A percentile compares a stretch with the other conserved stretches of the same genome.
Evolutionary conservation across 2,329 filamentous ascomycete species (phyloP).

Genomic region (Pochonia chlamydosporia): DNA sequence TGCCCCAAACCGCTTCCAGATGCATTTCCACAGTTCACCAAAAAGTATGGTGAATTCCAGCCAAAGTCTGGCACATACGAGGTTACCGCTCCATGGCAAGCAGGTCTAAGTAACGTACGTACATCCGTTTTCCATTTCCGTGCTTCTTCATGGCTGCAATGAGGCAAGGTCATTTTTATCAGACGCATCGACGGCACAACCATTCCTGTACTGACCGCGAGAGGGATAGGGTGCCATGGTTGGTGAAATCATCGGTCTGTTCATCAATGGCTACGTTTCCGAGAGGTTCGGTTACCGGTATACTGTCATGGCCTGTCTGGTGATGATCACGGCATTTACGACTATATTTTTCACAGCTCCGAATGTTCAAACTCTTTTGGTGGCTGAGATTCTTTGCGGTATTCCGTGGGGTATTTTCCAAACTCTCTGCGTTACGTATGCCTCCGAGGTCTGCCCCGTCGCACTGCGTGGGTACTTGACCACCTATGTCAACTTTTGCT

Average conservation of each 20-base stretch:
- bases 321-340: conserved; percentile 50
- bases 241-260: conserved; percentile 61
- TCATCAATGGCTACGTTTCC: conserved; percentile 60
- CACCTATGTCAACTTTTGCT: conserved; percentile 73
- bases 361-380: conserved; percentile 51
- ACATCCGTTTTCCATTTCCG: not conserved
- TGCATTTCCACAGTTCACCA: conserved; percentile 51
- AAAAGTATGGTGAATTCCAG: conserved; percentile 48
- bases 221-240: conserved; percentile 15
- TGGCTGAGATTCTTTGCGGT: conserved; percentile 58
- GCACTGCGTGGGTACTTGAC: conserved; percentile 66
- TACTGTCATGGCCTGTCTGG: conserved; percentile 55
- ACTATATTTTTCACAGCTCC: conserved; percentile 60
- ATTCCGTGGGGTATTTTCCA: conserved; percentile 59
- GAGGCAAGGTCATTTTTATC: not conserved
- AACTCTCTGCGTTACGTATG: conserved; percentile 57
- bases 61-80: conserved; percentile 40
- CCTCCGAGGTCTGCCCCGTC: conserved; percentile 67
- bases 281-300: conserved; percentile 64
- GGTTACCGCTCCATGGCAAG: conserved; percentile 57
- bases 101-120: conserved; percentile 50
- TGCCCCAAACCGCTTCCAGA: conserved; percentile 23
- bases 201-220: too few relatives aligned
- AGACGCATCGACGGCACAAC: too few relatives aligned
- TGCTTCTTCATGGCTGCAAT: not conserved